These are phyloP conservation scores for Cylindrodendrum hubeiense DNA, from an alignment of 2,329 filamentous ascomycete species.

Conservation along the genomic window DNA sequence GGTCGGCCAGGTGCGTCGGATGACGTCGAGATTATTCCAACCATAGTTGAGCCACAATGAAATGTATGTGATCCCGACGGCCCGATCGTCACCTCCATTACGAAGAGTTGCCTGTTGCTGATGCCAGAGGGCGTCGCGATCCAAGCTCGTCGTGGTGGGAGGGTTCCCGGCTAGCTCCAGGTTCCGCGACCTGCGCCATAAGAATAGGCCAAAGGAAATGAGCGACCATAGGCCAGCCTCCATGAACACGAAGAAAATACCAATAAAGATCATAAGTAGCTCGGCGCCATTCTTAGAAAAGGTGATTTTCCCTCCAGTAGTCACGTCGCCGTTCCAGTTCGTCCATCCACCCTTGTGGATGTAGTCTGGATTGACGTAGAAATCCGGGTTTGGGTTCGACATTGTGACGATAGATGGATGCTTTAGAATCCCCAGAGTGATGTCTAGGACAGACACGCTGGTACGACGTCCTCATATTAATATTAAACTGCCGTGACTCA, in stretches of 20 bases:
- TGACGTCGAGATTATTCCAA: background rate
- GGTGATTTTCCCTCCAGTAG: slow-evolving; percentile 6
- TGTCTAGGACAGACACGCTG: too few relatives aligned
- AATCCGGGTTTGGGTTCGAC: slow-evolving; percentile 6
- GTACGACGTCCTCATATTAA: background rate
- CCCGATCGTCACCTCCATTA: slow-evolving; percentile 7
- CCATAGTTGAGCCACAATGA: slow-evolving; percentile 2
- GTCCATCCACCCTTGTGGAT: slow-evolving; percentile 13
- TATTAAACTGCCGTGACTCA: background rate
- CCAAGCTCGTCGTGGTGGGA: background rate
- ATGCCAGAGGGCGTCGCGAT: slow-evolving; percentile 12
- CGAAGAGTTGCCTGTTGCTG: slow-evolving; percentile 4
- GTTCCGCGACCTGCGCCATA: background rate
- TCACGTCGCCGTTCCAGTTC: slow-evolving; percentile 9
- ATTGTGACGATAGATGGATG: background rate
- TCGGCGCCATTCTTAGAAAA: background rate
- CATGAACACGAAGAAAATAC: slow-evolving; percentile 10
- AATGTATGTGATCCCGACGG: slow-evolving; percentile 2
- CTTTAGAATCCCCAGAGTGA: background rate
- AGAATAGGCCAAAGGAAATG: slow-evolving; percentile 5
- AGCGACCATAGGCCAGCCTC: slow-evolving; percentile 13
- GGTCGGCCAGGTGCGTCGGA: background rate
- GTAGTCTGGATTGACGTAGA: slow-evolving; percentile 2
- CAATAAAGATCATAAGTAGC: slow-evolving; percentile 6
- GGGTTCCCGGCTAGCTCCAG: background rate